Evolutionary conservation across 2,329 filamentous ascomycete species (phyloP).

Genomic region (Colletotrichum lini): DNA sequence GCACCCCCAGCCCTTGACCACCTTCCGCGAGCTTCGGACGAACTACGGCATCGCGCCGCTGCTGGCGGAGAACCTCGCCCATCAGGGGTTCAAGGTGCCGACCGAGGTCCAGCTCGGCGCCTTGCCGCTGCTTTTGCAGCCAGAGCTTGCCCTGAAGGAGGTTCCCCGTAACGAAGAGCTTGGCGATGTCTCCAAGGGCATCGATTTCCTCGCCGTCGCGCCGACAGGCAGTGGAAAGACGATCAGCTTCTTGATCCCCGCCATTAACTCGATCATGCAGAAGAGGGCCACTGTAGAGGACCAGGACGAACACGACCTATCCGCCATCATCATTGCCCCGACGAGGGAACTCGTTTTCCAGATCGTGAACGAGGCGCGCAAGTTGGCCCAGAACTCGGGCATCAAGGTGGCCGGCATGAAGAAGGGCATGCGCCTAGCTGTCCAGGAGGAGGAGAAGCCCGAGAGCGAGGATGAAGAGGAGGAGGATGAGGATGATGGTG

Average conservation of each 20-base stretch:
- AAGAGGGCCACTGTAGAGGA: constrained; percentile 62
- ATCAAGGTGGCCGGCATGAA: constrained; percentile 86
- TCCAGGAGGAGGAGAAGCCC: constrained; percentile 51
- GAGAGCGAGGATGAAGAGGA: constrained; percentile 48
- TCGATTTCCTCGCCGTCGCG: constrained; percentile 89
- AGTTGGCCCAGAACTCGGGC: constrained; percentile 81
- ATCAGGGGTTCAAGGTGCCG: constrained; percentile 88
- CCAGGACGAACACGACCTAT: constrained; percentile 64
- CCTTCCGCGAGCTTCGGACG: constrained; percentile 80
- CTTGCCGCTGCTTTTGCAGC: constrained; percentile 81
- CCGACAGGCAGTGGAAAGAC: constrained; percentile 98
- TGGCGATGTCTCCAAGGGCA: constrained; percentile 49
- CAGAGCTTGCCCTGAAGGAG: constrained; percentile 63
- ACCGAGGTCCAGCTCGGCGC: constrained; percentile 95
- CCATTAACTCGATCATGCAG: constrained; percentile 82
- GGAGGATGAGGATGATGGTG: constrained; percentile 55
- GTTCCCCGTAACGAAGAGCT: constrained; percentile 54
- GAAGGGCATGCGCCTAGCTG: constrained; percentile 78
- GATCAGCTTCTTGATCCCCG: constrained; percentile 89
- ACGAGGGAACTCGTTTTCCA: constrained; percentile 85
- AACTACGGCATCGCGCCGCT: constrained; percentile 81
- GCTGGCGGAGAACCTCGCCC: constrained; percentile 82
- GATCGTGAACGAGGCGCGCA: constrained; percentile 88
- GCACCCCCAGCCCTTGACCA: constrained; percentile 83
- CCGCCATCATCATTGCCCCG: constrained; percentile 81